These are phyloP conservation scores for Penicillium palitans DNA, from an alignment of 2,329 filamentous ascomycete genomes.

Conservation along the genomic window DNA sequence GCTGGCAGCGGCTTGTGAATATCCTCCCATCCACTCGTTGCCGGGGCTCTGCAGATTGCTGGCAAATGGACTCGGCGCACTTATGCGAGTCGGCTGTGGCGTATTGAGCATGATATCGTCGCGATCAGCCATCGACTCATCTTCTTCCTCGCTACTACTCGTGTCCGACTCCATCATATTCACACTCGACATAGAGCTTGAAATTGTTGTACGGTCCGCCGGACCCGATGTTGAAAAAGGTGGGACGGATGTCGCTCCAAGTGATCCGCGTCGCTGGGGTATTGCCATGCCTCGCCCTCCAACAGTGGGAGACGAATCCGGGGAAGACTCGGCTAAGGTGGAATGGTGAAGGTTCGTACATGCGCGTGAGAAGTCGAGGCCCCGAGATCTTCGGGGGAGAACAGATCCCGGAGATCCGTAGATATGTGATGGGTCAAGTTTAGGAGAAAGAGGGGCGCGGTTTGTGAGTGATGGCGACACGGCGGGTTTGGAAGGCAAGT, in stretches of 20 bases:
- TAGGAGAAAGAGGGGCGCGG: slow-evolving; percentile 74
- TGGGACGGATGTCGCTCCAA: slow-evolving; percentile 58
- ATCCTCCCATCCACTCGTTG: slow-evolving; percentile 62
- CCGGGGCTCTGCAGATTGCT: slow-evolving; percentile 53
- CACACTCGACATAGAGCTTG: slow-evolving; percentile 78
- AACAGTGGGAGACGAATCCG: slow-evolving; percentile 86
- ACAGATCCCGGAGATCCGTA: slow-evolving; percentile 88
- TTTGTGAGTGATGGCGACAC: slow-evolving; percentile 55
- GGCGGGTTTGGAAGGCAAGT: slow-evolving; percentile 60
- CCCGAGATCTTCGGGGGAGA: slow-evolving; percentile 82
- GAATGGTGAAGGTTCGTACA: slow-evolving; percentile 95
- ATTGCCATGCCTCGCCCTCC: slow-evolving; percentile 66
- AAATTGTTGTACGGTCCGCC: slow-evolving; percentile 69
- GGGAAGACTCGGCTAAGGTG: slow-evolving; percentile 84
- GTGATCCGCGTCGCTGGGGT: slow-evolving; percentile 59
- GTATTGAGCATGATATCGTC: slow-evolving; percentile 75
- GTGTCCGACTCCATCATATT: slow-evolving; percentile 78
- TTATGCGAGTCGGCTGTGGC: slow-evolving; percentile 69
- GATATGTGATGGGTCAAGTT: slow-evolving; percentile 78
- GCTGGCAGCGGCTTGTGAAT: slow-evolving; percentile 70
- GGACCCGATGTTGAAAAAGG: slow-evolving; percentile 71
- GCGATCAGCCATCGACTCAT: slow-evolving; percentile 62
- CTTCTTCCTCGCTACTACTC: slow-evolving; percentile 67
- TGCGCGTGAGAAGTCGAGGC: slow-evolving; percentile 88
- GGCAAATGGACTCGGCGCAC: slow-evolving; percentile 48